A percentile compares a stretch with the other conserved stretches of the same genome.
Evolutionary conservation across 805 yeast genomes (phyloP).

Genomic region (Metschnikowia kofuensis): DNA sequence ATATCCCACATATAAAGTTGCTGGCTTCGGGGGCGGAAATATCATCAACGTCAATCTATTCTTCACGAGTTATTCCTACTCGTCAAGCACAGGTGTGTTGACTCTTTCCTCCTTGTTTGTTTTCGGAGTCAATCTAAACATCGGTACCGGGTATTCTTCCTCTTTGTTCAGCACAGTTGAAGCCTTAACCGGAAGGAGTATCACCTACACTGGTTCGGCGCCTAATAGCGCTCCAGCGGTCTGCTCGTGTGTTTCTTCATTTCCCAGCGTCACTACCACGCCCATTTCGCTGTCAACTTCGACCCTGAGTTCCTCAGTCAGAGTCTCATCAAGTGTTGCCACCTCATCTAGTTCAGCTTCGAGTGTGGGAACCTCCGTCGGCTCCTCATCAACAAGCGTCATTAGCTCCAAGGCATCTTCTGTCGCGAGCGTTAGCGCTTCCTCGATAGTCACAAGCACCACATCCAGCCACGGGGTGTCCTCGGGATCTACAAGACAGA

Average conservation of each 20-base stretch:
- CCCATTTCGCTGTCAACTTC: neutral
- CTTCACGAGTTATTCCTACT: slow-evolving; percentile 6
- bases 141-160: slow-evolving; percentile 8
- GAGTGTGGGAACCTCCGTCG: neutral
- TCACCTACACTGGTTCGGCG: slow-evolving; percentile 2
- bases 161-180: neutral
- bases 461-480: neutral
- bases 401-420: neutral
- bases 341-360: neutral
- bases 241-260: slow-evolving; percentile 1
- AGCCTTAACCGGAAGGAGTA: neutral
- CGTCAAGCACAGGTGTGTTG: slow-evolving; percentile 9
- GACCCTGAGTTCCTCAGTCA: neutral
- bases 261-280: slow-evolving; percentile 5
- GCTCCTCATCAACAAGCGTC: neutral
- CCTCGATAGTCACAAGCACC: neutral
- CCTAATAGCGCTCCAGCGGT: slow-evolving; percentile 2
- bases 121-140: slow-evolving; percentile 1
- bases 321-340: neutral
- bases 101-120: slow-evolving; percentile 1
- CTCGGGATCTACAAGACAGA: neutral
- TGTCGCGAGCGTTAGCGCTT: neutral
- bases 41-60: slow-evolving; percentile 3
- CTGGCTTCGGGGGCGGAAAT: slow-evolving; percentile 14
- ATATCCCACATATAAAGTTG: slow-evolving; percentile 4